Evolutionary conservation across 1,139 yeast genomes (phyloP), one percentile per base, ranked within the genome.

Genomic region (Yamadazyma triangularis): DNA sequence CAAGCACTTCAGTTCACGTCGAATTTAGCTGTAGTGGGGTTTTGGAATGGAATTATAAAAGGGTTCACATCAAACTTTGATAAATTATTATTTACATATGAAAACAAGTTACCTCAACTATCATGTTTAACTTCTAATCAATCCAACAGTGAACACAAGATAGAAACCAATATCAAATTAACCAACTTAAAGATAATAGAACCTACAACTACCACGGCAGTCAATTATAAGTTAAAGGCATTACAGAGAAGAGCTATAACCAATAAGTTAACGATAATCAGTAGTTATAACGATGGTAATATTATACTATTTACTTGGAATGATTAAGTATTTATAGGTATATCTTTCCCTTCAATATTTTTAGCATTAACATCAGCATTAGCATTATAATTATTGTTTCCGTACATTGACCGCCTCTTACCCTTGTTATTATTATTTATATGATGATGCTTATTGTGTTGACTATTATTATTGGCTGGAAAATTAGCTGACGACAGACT

Each of bases 241-340:
- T 9, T 23, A 18, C 20, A 18, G 12, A 27, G 13, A 13, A 32
- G 26, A 24, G 23, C 30, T 33, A 28, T 47, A 47, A 31, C 40
- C 0, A 31, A 33, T 10, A 39, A 41, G 3, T 30, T 41, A 5
- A 35, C 53, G 23, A 35, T 61, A n/a, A 46, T 58, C 20, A 53
- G 53, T 1, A 73, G 71, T 0, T 69, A 58, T 40, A 60, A 55
- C 26, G 72, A 67, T 44, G 73, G 74, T 2, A 51, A 37, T 19
- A n/a, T 44, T 13, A 27, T 40, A 24, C 29, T 37, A 13, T 42
- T 36, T 27, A 40, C 34, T 24, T 19, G 25, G 24, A 30, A 7
- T 8, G 8, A 26, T 26, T 20, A 36, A 13, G 32, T 24, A 23
- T 20, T 30, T 10, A 38, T 33, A 14, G 32, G 27, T 15, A 38